Evolutionary conservation across 1,284 basidiomycete species (phyloP), one percentile per base, ranked within the genome.

Genomic region (Cutaneotrichosporon sp.): DNA sequence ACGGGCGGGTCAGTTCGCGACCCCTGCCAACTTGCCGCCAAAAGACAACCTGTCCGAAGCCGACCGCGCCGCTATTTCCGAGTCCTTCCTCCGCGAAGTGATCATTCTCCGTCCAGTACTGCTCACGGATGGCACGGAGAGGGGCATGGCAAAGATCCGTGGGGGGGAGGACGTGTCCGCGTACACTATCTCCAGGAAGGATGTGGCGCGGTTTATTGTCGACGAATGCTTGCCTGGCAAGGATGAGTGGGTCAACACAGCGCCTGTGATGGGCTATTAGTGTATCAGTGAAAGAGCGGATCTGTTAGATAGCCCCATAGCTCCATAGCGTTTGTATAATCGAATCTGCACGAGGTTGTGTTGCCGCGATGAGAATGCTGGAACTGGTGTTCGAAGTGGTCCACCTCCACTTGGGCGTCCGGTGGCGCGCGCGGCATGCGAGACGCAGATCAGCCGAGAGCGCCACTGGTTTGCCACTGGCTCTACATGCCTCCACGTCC

Each of bases 81-180:
- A 54, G 19, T 19, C 49, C 26, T 54, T 65, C 45, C 25, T 68
- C 3, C 55, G 54, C 10, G 59, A 66, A 27, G 27, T 64, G 10
- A 61, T 60, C 43, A 52, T 66, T 24, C 44, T 68, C 20, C 55
- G 66, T 14, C 60, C 63, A 9, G 64, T 64, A 5, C 32, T 58
- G 17, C 42, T 63, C 24, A 42, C 48, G 4, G 61, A 60, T 17
- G 60, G 52, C 16, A 51, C 52, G 8, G 42, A 52, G 10, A 17
- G 25, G 11, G 59, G 51, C 5, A 25, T 10, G 6, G 49, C 49
- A n/a, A 33, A 26, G 42, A 37, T 49, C 27, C 44, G 51, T 19
- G 55, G 54, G 2, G 52, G 41, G 2, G 55, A 61, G 49, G 41
- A 52, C 26, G n/a, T 56, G 16, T 27, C 9, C 10, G 49, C 47